A percentile compares a stretch with the other conserved stretches of the same genome.
Evolutionary conservation across 805 yeast genomes (phyloP).

Genomic region (Wickerhamomyces bisporus): DNA sequence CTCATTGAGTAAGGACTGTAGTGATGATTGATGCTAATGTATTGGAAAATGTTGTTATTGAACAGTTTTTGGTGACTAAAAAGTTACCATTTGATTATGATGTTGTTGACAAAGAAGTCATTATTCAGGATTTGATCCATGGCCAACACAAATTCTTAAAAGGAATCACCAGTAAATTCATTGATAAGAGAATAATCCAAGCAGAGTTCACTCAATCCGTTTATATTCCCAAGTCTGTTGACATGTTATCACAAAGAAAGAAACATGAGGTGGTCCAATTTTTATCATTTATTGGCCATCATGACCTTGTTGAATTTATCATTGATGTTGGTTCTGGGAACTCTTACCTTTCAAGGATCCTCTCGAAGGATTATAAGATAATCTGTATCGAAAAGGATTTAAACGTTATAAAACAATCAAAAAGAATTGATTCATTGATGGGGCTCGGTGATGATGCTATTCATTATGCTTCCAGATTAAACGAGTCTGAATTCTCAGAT

Average conservation of each 20-base stretch:
- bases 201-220: too few relatives aligned
- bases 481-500: neutral
- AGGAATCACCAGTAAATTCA: neutral
- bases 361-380: neutral
- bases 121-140: conserved; percentile 2
- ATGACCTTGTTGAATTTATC: conserved; percentile 7
- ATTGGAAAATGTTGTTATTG: neutral
- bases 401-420: neutral
- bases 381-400: conserved; percentile 7
- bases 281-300: neutral
- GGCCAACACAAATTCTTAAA: neutral
- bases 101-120: neutral
- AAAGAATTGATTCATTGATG: conserved; percentile 5
- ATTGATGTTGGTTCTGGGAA: conserved; percentile 14
- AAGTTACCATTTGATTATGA: neutral
- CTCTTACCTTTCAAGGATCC: conserved; percentile 6
- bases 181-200: neutral
- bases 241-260: conserved; percentile 8
- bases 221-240: conserved; percentile 4
- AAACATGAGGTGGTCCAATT: conserved; percentile 10
- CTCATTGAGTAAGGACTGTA: too few relatives aligned
- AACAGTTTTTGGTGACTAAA: neutral
- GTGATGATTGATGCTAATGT: neutral
- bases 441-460: neutral
- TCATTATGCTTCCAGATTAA: conserved; percentile 1